Evolutionary conservation across 2,329 filamentous ascomycete genomes (phyloP), one percentile per base, ranked within the genome.

Genomic region (Penicillium sumatraense): DNA sequence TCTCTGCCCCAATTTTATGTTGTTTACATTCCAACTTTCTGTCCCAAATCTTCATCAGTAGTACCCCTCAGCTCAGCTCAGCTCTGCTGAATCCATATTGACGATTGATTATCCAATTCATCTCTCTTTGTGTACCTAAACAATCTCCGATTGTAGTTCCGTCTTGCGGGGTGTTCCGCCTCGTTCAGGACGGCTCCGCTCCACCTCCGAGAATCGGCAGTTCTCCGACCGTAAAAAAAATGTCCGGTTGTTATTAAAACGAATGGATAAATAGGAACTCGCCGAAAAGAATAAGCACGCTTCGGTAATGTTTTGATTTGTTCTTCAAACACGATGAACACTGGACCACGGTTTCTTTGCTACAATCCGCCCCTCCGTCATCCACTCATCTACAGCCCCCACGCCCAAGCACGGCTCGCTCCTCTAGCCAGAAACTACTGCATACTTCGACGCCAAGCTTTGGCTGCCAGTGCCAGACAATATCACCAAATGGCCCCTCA

Each of bases 141-240:
- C n/a, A n/a, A n/a, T n/a, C 38, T 24, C 21, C 38, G 13, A 18
- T 38, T 24, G 23, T 44, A 44, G 24, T 16, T 18, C 14, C 23
- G 42, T 46, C 21, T n/a, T 21, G 24, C 26, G 26, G 42, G 18
- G 24, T 23, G 24, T 21, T 16, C 26, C 26, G 26, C 16, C 14
- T 44, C 40, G 10, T 44, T 18, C 11, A 16, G 23, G n/a, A 26
- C n/a, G 18, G 16, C 23, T 54, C 26, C 26, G 42, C 48, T 47
- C 26, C 41, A 16, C 13, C 48, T 57, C 57, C 57, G 49, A 55
- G 18, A 10, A 55, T 60, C 51, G 52, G 54, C 52, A 49, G 27
- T 51, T 53, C 49, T 44, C 35, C 48, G 48, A 45, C 16, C 29
- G 11, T 33, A 20, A 20, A 36, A 16, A 36, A 36, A 5, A 11